Base-by-base conservation (phyloP, 1,139 yeast genomes). In the Protomyces macrosporus region DNA sequence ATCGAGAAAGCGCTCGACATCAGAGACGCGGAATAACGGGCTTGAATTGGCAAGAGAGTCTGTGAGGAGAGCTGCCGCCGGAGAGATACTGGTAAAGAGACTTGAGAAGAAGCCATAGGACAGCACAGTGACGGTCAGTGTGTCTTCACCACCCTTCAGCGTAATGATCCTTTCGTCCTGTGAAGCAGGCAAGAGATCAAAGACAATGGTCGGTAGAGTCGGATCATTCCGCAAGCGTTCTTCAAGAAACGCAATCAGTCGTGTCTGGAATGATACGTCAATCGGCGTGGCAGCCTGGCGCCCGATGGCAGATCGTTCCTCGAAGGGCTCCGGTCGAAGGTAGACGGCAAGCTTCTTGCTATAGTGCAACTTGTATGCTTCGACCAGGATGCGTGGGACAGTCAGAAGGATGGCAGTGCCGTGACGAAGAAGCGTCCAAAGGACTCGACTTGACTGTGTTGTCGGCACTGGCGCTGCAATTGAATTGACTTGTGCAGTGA, bases 401-500 rank as follows among this genome's bases (percentile, higher is more conserved):
- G 64, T 60, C 64, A 60, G n/a, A 32, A 60, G 53, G 48, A 60
- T 54, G n/a, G 59, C 59, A 2, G 51, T 33, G 3, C 59, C 58
- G 36, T 45, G 37, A 33, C 34, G 30, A 14, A 54, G 1, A 7
- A 60, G 30, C 4, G 59, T 34, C 62, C 55, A 58, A 12, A 12
- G 33, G 23, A 32, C 12, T 2, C 23, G 16, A 16, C 30, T n/a
- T 2, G 51, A 34, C 30, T 33, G 45, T 6, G 45, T 33, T 7
- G 64, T 60, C 6, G 30, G 23, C 4, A 60, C 40, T 2, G 59
- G 59, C 4, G 50, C 45, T 12, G 45, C 40, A 10, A 45, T 54
- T n/a, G 58, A 53, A 14, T 53, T 39, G 51, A 60, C 64, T 60
- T 55, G 64, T 10, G 64, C 64, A 30, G 59, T 54, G 42, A 60